Percentiles rank a stretch among this genome's conserved stretches.
phyloP scores from a whole-genome alignment of 805 yeast genomes.

The Starmerella floricola region DNA sequence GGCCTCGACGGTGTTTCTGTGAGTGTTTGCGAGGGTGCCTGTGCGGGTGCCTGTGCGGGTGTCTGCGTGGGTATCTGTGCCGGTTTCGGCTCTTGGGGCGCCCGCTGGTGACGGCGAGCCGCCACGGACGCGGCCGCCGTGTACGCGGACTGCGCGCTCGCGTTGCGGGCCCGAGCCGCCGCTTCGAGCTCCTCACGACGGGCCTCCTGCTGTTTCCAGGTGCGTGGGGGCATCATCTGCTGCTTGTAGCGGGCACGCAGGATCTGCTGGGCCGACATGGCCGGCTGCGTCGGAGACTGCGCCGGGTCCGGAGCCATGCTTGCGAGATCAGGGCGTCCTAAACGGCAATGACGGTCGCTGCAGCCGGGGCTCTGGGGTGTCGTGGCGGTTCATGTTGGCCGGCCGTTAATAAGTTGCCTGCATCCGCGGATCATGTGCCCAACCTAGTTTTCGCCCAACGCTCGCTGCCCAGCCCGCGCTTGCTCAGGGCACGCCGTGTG shows the following conservation, averaged over 20 bases:
- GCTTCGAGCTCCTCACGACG: constrained; percentile 8
- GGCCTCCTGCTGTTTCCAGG: constrained; percentile 13
- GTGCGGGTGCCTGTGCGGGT: neutral
- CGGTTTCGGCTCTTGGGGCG: neutral
- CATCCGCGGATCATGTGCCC: too few species aligned
- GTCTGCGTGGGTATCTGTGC: neutral
- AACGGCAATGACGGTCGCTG: neutral
- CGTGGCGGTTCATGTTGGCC: too few species aligned
- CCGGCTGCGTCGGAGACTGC: too few species aligned
- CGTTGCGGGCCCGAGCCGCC: neutral
- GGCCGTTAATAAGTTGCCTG: too few species aligned
- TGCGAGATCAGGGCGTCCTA: too few species aligned
- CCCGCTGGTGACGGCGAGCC: neutral
- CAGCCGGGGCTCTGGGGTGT: neutral
- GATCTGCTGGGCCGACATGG: constrained; percentile 16
- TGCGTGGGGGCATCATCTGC: constrained; percentile 15
- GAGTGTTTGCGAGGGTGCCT: neutral
- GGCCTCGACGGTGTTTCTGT: too few species aligned
- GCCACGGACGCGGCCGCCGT: constrained; percentile 4
- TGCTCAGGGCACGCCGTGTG: too few species aligned
- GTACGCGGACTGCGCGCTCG: neutral
- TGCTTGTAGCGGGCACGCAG: constrained; percentile 17
- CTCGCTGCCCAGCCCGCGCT: too few species aligned
- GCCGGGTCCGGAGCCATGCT: neutral
- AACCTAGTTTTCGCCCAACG: too few species aligned